Base-by-base conservation (phyloP, 306 rosid species). In the Sicyos edulis region DNA sequence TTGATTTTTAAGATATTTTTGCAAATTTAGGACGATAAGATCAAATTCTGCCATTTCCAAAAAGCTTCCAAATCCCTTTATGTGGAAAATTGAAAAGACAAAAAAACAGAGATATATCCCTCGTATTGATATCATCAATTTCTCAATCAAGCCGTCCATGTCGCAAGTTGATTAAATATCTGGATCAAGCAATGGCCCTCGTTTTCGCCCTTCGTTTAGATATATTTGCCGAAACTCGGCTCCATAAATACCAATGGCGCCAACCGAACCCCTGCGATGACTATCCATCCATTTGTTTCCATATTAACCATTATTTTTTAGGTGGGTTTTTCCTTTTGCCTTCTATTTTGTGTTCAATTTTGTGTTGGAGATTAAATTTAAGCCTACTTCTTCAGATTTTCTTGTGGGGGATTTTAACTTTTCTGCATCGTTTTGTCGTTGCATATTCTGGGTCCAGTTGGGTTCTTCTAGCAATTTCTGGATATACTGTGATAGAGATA, bases 401-500 rank as follows among this genome's bases (percentile, higher is more conserved):
- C 37, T 32, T 32, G 37, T 32, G 37, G 37, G 17, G 19, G 54
- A 44, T 19, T 64, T 63, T 65, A 19, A 65, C 32, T 64, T 63
- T 37, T 37, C 50, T 63, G n/a, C 10, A 65, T 65, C 34, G 5
- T 4, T 65, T 65, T 65, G 71, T 65, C 53, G 49, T 63, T 29
- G 69, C 19, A 63, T 19, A 16, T 65, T 78, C 74, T 79, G 49
- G 73, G 54, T 52, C 65, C 67, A 56, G 55, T 45, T 29, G 44
- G 74, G 58, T 47, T 78, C 61, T 72, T 81, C 56, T 58, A 64
- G 77, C 74, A 56, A 29, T 75, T 82, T 76, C 86, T 70, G 62
- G 63, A 51, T 66, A 53, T 44, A 61, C 55, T 29, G 55, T 32
- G 82, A 82, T 61, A 29, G 70, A 62, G 60, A 71, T 42, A 24